Evolutionary conservation across 177 flowering plant species (phyloP).

Genomic region (Telopea speciosissima): DNA sequence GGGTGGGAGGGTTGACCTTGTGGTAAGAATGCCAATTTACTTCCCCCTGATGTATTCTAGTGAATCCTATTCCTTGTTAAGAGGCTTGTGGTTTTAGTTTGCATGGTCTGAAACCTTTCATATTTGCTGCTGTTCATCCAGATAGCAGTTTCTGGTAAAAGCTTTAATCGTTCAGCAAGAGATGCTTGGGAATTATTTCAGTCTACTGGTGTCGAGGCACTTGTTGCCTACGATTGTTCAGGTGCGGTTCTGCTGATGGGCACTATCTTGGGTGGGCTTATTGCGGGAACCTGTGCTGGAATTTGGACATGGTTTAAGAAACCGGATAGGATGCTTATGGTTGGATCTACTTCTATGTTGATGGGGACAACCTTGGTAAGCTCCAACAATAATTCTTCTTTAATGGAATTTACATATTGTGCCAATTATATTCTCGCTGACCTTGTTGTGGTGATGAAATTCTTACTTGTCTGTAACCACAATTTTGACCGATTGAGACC

Average conservation of each 20-base stretch:
- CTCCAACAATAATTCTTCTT: slow-evolving; percentile 4
- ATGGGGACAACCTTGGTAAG: slow-evolving; percentile 98
- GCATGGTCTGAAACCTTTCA: neutral
- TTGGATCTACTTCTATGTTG: slow-evolving; percentile 82
- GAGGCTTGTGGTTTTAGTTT: neutral
- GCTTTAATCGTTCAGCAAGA: slow-evolving; percentile 92
- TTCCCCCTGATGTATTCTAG: neutral
- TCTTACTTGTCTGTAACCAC: neutral
- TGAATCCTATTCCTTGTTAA: neutral
- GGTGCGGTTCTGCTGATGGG: slow-evolving; percentile 97
- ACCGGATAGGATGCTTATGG: slow-evolving; percentile 65
- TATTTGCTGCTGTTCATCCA: slow-evolving; percentile 25
- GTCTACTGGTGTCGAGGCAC: slow-evolving; percentile 98
- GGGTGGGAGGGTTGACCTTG: neutral
- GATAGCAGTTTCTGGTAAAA: slow-evolving; percentile 95
- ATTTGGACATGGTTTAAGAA: slow-evolving; percentile 67
- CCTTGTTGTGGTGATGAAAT: neutral
- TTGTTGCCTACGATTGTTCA: slow-evolving; percentile 96
- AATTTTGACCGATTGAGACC: neutral
- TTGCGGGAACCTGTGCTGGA: slow-evolving; percentile 82
- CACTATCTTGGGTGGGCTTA: slow-evolving; percentile 81
- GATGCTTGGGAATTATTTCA: slow-evolving; percentile 99
- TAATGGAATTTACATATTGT: neutral
- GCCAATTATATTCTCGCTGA: neutral
- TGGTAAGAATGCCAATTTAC: neutral